phyloP scores from a whole-genome alignment of 2,329 filamentous ascomycete genomes.

The Aureobasidium sp. region DNA sequence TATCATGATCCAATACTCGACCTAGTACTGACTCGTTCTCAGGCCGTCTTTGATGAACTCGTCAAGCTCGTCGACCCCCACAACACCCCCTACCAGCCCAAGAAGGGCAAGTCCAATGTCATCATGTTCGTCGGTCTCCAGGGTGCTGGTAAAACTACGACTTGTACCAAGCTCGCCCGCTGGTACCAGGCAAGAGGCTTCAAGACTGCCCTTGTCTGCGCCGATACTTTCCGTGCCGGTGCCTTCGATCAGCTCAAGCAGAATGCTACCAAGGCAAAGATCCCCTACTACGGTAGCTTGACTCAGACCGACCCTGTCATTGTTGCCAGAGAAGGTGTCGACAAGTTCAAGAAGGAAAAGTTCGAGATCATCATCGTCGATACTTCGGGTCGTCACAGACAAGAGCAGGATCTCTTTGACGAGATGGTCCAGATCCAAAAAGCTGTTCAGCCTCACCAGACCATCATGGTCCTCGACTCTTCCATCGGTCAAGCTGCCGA shows the following conservation, averaged over 20 bases:
- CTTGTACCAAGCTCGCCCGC: slow-evolving; percentile 91
- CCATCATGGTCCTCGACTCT: slow-evolving; percentile 95
- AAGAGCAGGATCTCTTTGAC: slow-evolving; percentile 89
- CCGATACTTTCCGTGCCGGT: slow-evolving; percentile 96
- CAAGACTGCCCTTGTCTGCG: slow-evolving; percentile 88
- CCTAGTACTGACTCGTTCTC: slow-evolving; percentile 2
- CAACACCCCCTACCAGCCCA: slow-evolving; percentile 89
- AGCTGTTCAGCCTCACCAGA: slow-evolving; percentile 87
- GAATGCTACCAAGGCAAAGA: slow-evolving; percentile 97
- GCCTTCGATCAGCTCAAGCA: slow-evolving; percentile 98
- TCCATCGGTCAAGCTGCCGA: slow-evolving; percentile 96
- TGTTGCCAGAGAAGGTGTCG: slow-evolving; percentile 90
- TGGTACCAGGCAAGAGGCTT: slow-evolving; percentile 94
- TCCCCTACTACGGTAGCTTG: slow-evolving; percentile 94
- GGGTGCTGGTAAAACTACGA: slow-evolving; percentile 95
- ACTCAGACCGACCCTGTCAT: slow-evolving; percentile 94
- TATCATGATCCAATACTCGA: background rate
- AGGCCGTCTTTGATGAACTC: slow-evolving; percentile 88
- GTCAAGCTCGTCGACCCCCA: slow-evolving; percentile 94
- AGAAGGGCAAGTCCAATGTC: slow-evolving; percentile 91
- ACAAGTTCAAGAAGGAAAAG: slow-evolving; percentile 97
- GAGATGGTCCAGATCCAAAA: slow-evolving; percentile 97
- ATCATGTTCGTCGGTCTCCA: slow-evolving; percentile 99
- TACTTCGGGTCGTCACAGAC: slow-evolving; percentile 88
- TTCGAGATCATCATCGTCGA: slow-evolving; percentile 99